Conservation (phyloP, 306 rosid genomes). For the Lathyrus aphaca region DNA sequence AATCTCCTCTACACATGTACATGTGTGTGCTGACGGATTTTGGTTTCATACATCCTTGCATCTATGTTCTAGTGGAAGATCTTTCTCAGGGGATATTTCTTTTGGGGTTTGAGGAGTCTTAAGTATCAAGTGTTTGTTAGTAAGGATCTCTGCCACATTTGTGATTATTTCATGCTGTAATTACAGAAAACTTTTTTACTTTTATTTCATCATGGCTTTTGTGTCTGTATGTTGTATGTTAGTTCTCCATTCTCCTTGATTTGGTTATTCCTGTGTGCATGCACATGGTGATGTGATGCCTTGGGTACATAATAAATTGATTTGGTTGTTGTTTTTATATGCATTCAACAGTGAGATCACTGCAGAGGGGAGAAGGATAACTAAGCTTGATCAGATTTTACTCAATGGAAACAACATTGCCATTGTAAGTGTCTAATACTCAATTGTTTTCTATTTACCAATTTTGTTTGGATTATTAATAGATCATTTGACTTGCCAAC, state of each 20-base stretch:
- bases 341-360: conserved; percentile 74
- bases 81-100: conserved; percentile 11
- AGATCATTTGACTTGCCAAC: conserved; percentile 4
- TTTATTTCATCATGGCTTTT: neutral
- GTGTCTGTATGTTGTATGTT: conserved; percentile 35
- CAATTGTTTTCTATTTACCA: conserved; percentile 12
- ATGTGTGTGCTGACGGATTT: neutral
- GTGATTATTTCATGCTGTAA: neutral
- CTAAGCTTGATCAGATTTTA: conserved; percentile 96
- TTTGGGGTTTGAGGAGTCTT: conserved; percentile 16
- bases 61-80: conserved; percentile 13
- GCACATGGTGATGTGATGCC: neutral
- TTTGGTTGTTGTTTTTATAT: conserved; percentile 40
- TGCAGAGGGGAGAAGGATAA: conserved; percentile 93
- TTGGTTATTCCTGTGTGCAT: conserved; percentile 14
- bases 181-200: neutral
- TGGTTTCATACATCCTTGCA: neutral
- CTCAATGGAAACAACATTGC: conserved; percentile 98
- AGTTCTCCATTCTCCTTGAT: conserved; percentile 16
- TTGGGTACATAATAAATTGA: conserved; percentile 23
- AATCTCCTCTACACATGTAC: neutral
- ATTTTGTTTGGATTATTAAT: neutral
- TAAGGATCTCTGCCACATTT: conserved; percentile 4
- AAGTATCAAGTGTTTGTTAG: conserved; percentile 23
- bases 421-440: conserved; percentile 78